phyloP scores from a whole-genome alignment of 306 rosid species.

The Ormosia emarginata region DNA sequence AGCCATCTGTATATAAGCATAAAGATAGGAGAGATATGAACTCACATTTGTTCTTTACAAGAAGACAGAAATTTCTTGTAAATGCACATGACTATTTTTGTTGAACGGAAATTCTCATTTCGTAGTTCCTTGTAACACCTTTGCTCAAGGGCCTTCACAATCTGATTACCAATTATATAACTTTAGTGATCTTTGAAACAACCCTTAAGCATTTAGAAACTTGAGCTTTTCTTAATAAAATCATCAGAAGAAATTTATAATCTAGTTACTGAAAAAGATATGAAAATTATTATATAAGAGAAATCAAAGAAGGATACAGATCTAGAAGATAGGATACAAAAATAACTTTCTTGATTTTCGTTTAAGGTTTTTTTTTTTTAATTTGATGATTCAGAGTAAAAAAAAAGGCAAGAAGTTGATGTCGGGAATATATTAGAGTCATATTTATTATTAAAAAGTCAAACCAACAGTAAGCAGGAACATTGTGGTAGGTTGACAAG shows the following conservation, averaged over 20 bases:
- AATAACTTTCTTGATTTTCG: background rate
- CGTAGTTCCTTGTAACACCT: constrained; percentile 95
- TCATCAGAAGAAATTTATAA: background rate
- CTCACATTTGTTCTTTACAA: constrained; percentile 96
- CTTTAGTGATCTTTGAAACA: constrained; percentile 23
- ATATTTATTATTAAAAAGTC: background rate
- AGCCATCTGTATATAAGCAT: background rate
- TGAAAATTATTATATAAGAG: background rate
- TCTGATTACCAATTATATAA: constrained; percentile 57
- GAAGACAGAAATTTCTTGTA: constrained; percentile 75
- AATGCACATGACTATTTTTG: constrained; percentile 78
- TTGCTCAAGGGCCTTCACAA: constrained; percentile 75
- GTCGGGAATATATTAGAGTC: background rate
- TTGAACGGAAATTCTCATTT: constrained; percentile 62
- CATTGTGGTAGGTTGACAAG: background rate
- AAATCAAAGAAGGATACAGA: constrained; percentile 9
- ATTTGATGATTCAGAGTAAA: background rate
- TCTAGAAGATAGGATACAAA: background rate
- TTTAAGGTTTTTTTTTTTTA: background rate
- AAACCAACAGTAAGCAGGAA: background rate
- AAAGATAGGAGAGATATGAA: constrained; percentile 24
- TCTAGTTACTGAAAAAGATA: background rate
- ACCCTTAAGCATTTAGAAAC: constrained; percentile 11
- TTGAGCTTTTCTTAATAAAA: constrained; percentile 6
- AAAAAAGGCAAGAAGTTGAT: background rate